Evolutionary conservation across 768 basidiomycete species (phyloP).

Genomic region (Termitomyces sp.): DNA sequence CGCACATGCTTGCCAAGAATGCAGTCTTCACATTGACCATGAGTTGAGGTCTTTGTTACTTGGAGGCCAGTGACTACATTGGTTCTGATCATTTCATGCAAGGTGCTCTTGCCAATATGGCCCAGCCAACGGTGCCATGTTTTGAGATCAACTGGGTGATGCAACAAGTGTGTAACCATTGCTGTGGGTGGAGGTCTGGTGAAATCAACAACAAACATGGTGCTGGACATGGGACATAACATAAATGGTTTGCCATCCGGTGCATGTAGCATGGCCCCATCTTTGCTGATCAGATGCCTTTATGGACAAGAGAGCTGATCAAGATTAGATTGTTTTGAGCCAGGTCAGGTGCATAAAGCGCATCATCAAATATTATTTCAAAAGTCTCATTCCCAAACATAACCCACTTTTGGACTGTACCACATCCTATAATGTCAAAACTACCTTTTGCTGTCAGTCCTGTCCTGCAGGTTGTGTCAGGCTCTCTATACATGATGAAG

Average conservation of each 20-base stretch:
- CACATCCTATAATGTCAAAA: too few species aligned
- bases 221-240: neutral
- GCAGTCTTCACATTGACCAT: neutral
- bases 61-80: too few species aligned
- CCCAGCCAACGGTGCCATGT: too few species aligned
- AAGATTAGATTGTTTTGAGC: conserved; percentile 24
- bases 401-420: neutral
- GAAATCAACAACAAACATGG: neutral
- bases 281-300: too few species aligned
- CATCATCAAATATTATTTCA: neutral
- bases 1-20: neutral
- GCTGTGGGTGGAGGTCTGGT: neutral
- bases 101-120: too few species aligned
- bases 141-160: too few species aligned
- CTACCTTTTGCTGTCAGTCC: too few species aligned
- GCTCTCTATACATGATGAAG: too few species aligned
- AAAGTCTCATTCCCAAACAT: neutral
- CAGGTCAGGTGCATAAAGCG: conserved; percentile 1
- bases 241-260: neutral
- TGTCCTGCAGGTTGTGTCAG: too few species aligned
- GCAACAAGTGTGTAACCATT: too few species aligned
- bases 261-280: neutral
- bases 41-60: neutral
- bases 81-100: neutral
- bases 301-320: neutral